Base-by-base conservation (phyloP, 2,329 filamentous ascomycete genomes). In the Rachicladosporium sp. region DNA sequence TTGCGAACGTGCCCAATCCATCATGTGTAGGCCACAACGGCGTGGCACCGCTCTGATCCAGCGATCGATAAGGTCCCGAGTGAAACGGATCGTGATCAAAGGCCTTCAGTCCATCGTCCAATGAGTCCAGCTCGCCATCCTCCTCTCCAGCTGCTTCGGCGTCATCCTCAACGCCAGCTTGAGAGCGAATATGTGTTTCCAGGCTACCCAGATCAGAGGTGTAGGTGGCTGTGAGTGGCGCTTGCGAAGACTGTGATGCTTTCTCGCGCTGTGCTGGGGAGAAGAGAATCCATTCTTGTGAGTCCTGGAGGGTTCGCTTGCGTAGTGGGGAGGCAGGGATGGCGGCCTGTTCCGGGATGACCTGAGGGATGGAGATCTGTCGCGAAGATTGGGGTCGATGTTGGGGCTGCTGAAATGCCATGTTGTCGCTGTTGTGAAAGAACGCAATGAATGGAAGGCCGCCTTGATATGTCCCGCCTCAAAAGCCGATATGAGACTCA, bases 261-360 rank as follows among this genome's bases (percentile, higher is more conserved):
- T 70, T 72, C 46, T 78, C 85, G 10, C 53, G 57, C 10, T 55
- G 52, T 19, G 41, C 36, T 0, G 67, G 67, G 6, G 87, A 84
- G 68, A 98, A 98, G 48, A 98, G 76, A 40, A 96, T 82, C 91
- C 91, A 98, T 73, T 93, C 89, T 61, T 91, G 82, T 9, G 84
- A 81, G 48, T 88, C 81, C 45, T 84, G 77, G 44, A 77, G 64
- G 33, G 64, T 56, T 12, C 66, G 61, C 47, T 67, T 64, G 35
- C 54, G 57, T 35, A 60, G 60, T 29, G 62, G 58, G 35, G 65
- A 61, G 23, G 43, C 38, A 6, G 48, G 46, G 43, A 44, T 29
- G 44, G 43, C 5, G 27, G 27, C 23, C 35, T 29, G 41, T 31
- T 29, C 40, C 37, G 23, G 23, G 4, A 27, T 27, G 23, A 27